These are phyloP conservation scores for Ceratocystis variospora DNA, from an alignment of 2,329 filamentous ascomycete genomes.

Conservation along the genomic window DNA sequence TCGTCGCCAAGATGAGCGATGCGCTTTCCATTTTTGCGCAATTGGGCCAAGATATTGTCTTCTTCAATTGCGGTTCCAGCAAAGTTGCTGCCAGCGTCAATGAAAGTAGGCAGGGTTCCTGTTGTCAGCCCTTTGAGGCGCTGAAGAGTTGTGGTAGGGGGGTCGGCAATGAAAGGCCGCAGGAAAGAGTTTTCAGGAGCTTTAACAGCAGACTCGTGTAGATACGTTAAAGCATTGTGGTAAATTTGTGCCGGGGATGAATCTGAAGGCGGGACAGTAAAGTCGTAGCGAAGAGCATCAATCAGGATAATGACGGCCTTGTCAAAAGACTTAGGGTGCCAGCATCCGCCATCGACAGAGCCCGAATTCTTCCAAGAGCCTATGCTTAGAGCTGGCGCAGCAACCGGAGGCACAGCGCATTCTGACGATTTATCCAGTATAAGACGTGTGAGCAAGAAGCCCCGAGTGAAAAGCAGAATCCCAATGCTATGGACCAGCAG, in stretches of 20 bases:
- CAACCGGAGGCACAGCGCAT: constrained; percentile 55
- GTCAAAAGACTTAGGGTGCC: constrained; percentile 88
- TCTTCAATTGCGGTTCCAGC: constrained; percentile 91
- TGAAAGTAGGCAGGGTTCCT: constrained; percentile 84
- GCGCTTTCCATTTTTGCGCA: constrained; percentile 51
- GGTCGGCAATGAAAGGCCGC: constrained; percentile 90
- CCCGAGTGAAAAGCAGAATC: constrained; percentile 84
- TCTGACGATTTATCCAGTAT: constrained; percentile 64
- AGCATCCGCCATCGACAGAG: constrained; percentile 58
- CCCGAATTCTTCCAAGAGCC: constrained; percentile 29
- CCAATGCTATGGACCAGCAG: constrained; percentile 63
- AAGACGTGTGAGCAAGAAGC: constrained; percentile 79
- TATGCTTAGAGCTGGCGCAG: constrained; percentile 24
- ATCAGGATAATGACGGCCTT: constrained; percentile 83
- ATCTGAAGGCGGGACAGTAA: constrained; percentile 65
- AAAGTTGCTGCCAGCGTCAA: constrained; percentile 90
- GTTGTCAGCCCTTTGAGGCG: constrained; percentile 88
- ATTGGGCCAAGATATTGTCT: constrained; percentile 60
- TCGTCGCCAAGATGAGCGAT: constrained; percentile 95
- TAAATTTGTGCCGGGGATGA: constrained; percentile 39
- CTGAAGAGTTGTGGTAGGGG: constrained; percentile 85
- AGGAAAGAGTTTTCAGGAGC: constrained; percentile 74
- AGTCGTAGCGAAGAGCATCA: constrained; percentile 92
- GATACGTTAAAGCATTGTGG: constrained; percentile 74
- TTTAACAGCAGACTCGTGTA: constrained; percentile 67